Evolutionary conservation across 768 basidiomycete species (phyloP).

Genomic region (Dictyophora rubrovolvata): DNA sequence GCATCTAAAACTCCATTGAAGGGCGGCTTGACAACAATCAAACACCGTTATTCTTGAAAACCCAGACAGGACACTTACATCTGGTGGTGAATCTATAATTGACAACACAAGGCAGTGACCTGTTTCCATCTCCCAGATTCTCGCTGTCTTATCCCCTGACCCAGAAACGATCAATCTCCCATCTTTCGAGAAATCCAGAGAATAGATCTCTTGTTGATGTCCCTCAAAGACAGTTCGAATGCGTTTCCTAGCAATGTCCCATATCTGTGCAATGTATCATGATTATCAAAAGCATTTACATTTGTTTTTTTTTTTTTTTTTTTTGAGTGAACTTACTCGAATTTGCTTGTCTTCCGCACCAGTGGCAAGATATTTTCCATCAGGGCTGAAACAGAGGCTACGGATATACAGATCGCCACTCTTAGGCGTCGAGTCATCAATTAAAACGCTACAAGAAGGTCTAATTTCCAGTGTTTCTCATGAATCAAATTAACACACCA

Average conservation of each 20-base stretch:
- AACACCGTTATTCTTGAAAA: background rate
- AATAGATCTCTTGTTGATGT: conserved; percentile 90
- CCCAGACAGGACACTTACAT: conserved; percentile 5
- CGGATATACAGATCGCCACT: conserved; percentile 83
- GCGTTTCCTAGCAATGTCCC: conserved; percentile 77
- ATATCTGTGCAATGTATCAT: conserved; percentile 66
- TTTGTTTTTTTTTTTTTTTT: background rate
- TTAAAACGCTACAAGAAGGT: conserved; percentile 44
- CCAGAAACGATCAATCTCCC: conserved; percentile 83
- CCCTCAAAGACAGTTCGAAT: conserved; percentile 79
- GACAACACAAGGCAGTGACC: conserved; percentile 33
- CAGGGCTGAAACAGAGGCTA: conserved; percentile 71
- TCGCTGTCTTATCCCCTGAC: conserved; percentile 63
- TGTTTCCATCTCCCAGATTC: conserved; percentile 51
- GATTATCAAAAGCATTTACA: no score
- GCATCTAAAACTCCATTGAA: conserved; percentile 34
- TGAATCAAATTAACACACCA: conserved; percentile 42
- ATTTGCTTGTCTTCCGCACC: conserved; percentile 91
- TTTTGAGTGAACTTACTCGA: conserved; percentile 40
- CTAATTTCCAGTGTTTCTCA: background rate
- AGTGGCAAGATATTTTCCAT: conserved; percentile 62
- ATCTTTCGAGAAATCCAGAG: conserved; percentile 83
- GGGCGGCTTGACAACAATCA: conserved; percentile 7
- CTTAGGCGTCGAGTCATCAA: conserved; percentile 65
- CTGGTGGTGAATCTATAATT: conserved; percentile 40